These are phyloP conservation scores for Kwoniella dendrophila DNA, from an alignment of 768 basidiomycete species.

Conservation along the genomic window DNA sequence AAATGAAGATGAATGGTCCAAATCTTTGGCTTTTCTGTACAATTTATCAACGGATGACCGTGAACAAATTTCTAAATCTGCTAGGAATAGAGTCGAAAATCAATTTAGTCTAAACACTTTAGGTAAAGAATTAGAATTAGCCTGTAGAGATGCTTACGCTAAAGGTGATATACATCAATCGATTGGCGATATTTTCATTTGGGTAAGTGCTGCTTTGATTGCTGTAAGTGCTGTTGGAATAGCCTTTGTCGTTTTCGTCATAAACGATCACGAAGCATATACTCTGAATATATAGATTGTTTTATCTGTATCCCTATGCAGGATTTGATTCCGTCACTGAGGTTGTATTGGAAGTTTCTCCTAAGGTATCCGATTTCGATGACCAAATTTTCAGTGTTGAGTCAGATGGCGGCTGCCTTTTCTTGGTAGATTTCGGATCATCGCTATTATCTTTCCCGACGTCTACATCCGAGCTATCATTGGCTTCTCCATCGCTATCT, in stretches of 20 bases:
- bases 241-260: neutral
- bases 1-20: conserved; percentile 69
- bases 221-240: conserved; percentile 8
- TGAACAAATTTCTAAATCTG: conserved; percentile 61
- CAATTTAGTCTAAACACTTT: conserved; percentile 70
- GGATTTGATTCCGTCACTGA: too few species aligned
- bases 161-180: conserved; percentile 39
- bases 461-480: conserved; percentile 7
- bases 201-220: conserved; percentile 35
- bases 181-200: conserved; percentile 44
- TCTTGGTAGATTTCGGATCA: neutral
- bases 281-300: too few species aligned
- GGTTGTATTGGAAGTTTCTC: too few species aligned
- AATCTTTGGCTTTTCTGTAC: conserved; percentile 66
- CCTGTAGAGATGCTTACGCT: conserved; percentile 40
- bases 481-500: neutral
- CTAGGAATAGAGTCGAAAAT: conserved; percentile 65
- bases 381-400: conserved; percentile 14
- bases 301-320: too few species aligned
- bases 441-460: neutral
- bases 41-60: conserved; percentile 57
- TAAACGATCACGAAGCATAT: too few species aligned
- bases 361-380: too few species aligned
- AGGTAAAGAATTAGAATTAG: conserved; percentile 50
- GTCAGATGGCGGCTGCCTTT: neutral